Evolutionary conservation across 495 filamentous ascomycete genomes (phyloP).

Genomic region (Neurospora tetrasperma): DNA sequence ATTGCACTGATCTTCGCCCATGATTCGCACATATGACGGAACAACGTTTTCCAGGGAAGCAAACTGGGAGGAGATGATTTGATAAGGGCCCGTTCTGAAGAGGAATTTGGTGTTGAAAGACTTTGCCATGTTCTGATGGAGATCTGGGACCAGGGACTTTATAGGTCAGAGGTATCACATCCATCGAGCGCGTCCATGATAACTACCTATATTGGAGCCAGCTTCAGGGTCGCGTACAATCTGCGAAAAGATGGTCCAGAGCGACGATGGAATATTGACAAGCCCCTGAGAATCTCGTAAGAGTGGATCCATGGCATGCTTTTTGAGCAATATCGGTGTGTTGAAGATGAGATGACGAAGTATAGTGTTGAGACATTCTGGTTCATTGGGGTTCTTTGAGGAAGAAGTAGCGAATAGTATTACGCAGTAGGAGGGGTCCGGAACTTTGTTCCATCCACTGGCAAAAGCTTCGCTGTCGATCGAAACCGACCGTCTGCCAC

Average conservation of each 20-base stretch:
- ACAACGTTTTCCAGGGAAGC: constrained; percentile 9
- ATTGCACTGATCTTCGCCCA: constrained; percentile 26
- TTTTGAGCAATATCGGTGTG: constrained; percentile 20
- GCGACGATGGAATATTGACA: constrained; percentile 20
- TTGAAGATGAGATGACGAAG: constrained; percentile 38
- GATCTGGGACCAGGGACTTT: background rate
- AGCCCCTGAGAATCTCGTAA: constrained; percentile 16
- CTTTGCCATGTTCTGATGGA: constrained; percentile 2
- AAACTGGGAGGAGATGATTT: constrained; percentile 27
- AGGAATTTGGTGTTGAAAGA: constrained; percentile 34
- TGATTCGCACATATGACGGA: constrained; percentile 28
- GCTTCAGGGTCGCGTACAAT: constrained; percentile 24
- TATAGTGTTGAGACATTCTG: constrained; percentile 32
- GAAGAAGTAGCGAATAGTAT: constrained; percentile 43
- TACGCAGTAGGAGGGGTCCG: constrained; percentile 24
- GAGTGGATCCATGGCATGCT: constrained; percentile 19
- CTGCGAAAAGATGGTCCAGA: constrained; percentile 34
- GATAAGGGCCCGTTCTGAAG: constrained; percentile 40
- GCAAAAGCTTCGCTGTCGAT: constrained; percentile 20
- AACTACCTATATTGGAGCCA: constrained; percentile 33
- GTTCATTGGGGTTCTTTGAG: constrained; percentile 48
- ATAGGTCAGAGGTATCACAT: constrained; percentile 11
- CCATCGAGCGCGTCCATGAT: constrained; percentile 42
- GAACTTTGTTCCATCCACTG: constrained; percentile 21
- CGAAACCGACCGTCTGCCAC: too few relatives aligned